phyloP scores from a whole-genome alignment of 2,329 filamentous ascomycete genomes.

The Aureobasidium lini region DNA sequence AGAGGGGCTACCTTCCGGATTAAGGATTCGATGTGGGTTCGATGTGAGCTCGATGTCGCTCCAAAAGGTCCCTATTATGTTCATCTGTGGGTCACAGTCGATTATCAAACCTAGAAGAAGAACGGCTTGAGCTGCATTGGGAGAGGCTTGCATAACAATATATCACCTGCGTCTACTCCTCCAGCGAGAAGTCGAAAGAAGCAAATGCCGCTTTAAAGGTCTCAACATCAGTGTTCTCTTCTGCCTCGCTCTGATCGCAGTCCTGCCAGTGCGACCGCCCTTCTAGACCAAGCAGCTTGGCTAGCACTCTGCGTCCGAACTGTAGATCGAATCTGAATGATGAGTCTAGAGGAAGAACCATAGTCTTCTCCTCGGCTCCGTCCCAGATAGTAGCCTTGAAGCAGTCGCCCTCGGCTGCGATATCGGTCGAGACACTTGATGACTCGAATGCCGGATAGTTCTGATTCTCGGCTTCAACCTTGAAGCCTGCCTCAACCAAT shows the following conservation, averaged over 20 bases:
- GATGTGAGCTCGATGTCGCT: too few species aligned
- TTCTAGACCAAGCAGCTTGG: constrained; percentile 77
- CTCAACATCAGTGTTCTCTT: constrained; percentile 71
- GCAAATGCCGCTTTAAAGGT: constrained; percentile 77
- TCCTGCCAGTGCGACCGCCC: constrained; percentile 77
- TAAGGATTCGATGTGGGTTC: too few species aligned
- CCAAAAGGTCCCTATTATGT: too few species aligned
- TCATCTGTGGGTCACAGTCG: neutral
- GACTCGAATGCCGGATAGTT: constrained; percentile 46
- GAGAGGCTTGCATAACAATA: neutral
- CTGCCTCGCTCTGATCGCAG: constrained; percentile 65
- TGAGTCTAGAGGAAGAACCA: constrained; percentile 66
- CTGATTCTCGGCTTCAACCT: constrained; percentile 75
- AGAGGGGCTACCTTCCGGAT: too few species aligned
- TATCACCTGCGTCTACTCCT: constrained; percentile 10
- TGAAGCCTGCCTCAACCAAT: constrained; percentile 81
- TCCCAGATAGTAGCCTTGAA: constrained; percentile 31
- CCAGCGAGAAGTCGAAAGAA: constrained; percentile 72
- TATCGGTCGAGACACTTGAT: neutral
- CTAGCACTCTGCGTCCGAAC: constrained; percentile 79
- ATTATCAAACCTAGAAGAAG: neutral
- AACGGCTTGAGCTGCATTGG: neutral
- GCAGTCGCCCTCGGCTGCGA: constrained; percentile 23
- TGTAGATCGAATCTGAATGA: constrained; percentile 80
- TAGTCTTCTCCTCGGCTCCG: constrained; percentile 48